Percentiles rank a stretch among this genome's conserved stretches.
phyloP scores from a whole-genome alignment of 2,329 filamentous ascomycete genomes.

The Cladosporium colombiae region DNA sequence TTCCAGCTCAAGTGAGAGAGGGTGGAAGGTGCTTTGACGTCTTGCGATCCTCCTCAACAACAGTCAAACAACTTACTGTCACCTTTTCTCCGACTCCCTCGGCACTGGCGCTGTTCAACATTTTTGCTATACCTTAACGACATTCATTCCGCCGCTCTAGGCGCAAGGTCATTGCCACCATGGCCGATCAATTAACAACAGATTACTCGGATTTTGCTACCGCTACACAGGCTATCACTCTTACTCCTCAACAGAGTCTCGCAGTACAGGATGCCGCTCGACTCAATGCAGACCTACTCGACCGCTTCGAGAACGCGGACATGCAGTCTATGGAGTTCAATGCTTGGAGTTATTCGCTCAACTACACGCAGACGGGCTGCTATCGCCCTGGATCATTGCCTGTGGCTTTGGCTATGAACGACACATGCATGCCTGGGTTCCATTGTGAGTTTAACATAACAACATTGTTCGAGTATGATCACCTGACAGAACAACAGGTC shows the following conservation, averaged over 20 bases:
- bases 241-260: conserved; percentile 16
- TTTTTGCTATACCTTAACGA: conserved; percentile 1
- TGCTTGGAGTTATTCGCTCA: conserved; percentile 22
- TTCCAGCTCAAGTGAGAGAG: neutral
- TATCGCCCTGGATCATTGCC: conserved; percentile 29
- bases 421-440: conserved; percentile 34
- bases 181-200: neutral
- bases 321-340: conserved; percentile 31
- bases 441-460: conserved; percentile 25
- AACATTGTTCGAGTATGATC: neutral
- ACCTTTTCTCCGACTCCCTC: neutral
- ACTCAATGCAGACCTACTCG: neutral
- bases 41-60: neutral
- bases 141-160: conserved; percentile 14
- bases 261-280: conserved; percentile 8
- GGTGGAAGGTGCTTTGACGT: conserved; percentile 4
- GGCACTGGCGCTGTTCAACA: neutral
- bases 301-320: conserved; percentile 22
- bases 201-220: neutral
- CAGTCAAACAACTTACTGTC: neutral
- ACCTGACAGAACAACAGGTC: conserved; percentile 24
- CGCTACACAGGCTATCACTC: neutral
- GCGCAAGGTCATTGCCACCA: neutral
- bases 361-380: conserved; percentile 24
- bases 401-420: conserved; percentile 33